Evolutionary conservation across 176 grass and related monocot species (phyloP).

Genomic region (Aegilops speltoides): DNA sequence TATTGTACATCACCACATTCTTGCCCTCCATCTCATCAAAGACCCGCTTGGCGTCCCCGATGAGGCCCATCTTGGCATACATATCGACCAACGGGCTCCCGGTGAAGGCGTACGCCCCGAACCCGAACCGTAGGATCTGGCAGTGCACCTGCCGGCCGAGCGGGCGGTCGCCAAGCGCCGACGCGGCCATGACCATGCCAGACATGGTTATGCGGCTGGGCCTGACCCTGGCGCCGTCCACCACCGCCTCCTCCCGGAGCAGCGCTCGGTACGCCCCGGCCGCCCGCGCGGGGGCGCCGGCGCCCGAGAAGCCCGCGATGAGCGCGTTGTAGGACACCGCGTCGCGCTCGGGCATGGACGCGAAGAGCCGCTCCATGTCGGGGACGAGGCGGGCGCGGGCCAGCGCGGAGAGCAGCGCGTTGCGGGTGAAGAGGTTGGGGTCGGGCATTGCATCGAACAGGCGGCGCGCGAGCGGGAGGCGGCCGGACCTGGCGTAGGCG

Average conservation of each 20-base stretch:
- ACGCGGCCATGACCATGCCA: slow-evolving; percentile 45
- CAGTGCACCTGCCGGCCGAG: slow-evolving; percentile 62
- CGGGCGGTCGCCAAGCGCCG: not conserved
- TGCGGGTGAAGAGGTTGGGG: slow-evolving; percentile 48
- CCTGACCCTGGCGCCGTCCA: not conserved
- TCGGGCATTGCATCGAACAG: slow-evolving; percentile 57
- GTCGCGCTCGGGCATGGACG: slow-evolving; percentile 39
- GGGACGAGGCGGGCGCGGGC: slow-evolving; percentile 23
- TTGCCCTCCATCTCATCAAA: slow-evolving; percentile 41
- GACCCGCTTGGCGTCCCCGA: slow-evolving; percentile 39
- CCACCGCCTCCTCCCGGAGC: slow-evolving; percentile 24
- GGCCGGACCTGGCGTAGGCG: slow-evolving; percentile 34
- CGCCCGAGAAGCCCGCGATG: slow-evolving; percentile 39
- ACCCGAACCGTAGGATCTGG: slow-evolving; percentile 44
- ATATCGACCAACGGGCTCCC: slow-evolving; percentile 56
- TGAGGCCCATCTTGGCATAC: slow-evolving; percentile 52
- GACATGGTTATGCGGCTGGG: slow-evolving; percentile 61
- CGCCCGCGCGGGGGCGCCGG: not conserved
- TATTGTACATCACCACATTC: slow-evolving; percentile 58
- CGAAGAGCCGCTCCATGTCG: slow-evolving; percentile 38
- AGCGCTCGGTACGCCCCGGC: slow-evolving; percentile 18
- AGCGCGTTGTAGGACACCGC: slow-evolving; percentile 58
- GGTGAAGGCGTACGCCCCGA: slow-evolving; percentile 44
- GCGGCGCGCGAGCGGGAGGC: slow-evolving; percentile 25
- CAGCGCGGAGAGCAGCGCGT: slow-evolving; percentile 53